Evolutionary conservation across 1,139 yeast species (phyloP).

Genomic region (Kodamaea sp.): DNA sequence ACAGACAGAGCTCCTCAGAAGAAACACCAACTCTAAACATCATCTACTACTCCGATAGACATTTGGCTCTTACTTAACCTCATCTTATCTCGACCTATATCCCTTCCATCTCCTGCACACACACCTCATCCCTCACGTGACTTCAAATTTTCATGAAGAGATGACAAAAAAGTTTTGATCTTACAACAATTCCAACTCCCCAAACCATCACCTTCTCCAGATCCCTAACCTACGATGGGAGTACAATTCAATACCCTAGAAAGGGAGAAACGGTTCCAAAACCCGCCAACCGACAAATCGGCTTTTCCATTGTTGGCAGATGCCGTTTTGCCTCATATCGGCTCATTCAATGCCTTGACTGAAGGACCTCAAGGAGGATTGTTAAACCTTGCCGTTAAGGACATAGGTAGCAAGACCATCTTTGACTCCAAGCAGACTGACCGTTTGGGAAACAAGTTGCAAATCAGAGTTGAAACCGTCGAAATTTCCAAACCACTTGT

Average conservation of each 20-base stretch:
- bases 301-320: constrained; percentile 81
- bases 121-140: constrained; percentile 12
- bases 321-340: constrained; percentile 93
- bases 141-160: constrained; percentile 10
- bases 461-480: constrained; percentile 80
- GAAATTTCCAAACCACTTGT: constrained; percentile 84
- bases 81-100: too few species aligned
- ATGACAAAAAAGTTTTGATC: constrained; percentile 9
- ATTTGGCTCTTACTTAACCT: too few species aligned
- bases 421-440: constrained; percentile 74
- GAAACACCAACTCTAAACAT: too few species aligned
- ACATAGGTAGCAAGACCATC: constrained; percentile 81
- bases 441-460: constrained; percentile 79
- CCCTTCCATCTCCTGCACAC: neutral
- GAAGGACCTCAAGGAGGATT: constrained; percentile 86
- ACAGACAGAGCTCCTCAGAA: too few species aligned
- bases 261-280: constrained; percentile 79
- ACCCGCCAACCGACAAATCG: constrained; percentile 86
- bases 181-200: too few species aligned
- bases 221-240: constrained; percentile 28
- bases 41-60: too few species aligned
- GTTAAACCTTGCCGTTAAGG: constrained; percentile 80
- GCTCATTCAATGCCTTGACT: constrained; percentile 92
- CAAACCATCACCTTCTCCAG: too few species aligned
- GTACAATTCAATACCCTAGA: constrained; percentile 81